Percentiles rank a stretch among this genome's conserved stretches.
Evolutionary conservation across 2,329 filamentous ascomycete genomes (phyloP).

Genomic region (Exserohilum rostratum): DNA sequence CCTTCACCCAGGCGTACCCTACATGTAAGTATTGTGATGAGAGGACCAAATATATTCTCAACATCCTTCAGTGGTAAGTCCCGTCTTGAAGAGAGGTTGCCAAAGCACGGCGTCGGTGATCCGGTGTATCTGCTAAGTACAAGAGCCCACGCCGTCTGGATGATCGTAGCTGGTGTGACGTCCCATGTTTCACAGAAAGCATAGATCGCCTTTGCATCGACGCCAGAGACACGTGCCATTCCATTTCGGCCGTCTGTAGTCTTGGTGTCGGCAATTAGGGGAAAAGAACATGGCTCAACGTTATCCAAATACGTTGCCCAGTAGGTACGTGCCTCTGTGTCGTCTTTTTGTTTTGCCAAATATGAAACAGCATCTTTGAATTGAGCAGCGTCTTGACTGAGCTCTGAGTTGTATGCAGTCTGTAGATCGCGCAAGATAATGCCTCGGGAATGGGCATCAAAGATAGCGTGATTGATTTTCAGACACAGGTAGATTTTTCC

Average conservation of each 20-base stretch:
- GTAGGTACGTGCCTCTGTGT: background rate
- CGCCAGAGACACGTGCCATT: background rate
- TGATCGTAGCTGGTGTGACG: constrained; percentile 22
- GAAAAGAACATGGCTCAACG: background rate
- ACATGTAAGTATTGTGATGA: background rate
- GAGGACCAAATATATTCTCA: background rate
- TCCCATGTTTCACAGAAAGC: constrained; percentile 19
- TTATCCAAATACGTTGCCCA: background rate
- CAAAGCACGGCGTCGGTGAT: background rate
- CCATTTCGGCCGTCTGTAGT: background rate
- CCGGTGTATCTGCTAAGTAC: background rate
- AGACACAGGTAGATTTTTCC: constrained; percentile 14
- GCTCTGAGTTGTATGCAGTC: constrained; percentile 17
- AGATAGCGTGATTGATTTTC: constrained; percentile 28
- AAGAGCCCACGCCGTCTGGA: constrained; percentile 36
- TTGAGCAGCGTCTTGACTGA: background rate
- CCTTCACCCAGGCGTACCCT: background rate
- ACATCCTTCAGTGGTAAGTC: background rate
- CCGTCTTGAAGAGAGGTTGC: background rate
- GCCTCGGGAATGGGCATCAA: constrained; percentile 24
- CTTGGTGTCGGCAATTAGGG: background rate
- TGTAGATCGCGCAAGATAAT: constrained; percentile 20
- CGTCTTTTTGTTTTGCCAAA: background rate
- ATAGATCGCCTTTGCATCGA: constrained; percentile 17
- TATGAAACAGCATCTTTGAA: background rate